Base-by-base conservation (phyloP, 352 stramenopile species). In the Thalassiosira mediterranea region DNA sequence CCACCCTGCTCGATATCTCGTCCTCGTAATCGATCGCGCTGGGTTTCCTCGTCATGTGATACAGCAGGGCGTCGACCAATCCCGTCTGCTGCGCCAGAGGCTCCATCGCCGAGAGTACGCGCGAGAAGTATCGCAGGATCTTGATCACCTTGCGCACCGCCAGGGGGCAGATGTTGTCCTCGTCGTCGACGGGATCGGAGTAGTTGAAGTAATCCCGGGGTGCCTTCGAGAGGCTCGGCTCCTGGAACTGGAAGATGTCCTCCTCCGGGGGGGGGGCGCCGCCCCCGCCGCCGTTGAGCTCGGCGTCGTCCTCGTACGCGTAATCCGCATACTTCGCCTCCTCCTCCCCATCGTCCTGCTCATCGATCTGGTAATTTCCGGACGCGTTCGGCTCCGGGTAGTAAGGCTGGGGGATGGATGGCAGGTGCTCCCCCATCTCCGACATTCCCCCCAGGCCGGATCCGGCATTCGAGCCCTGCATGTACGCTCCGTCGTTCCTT, bases 71-170 rank as follows among this genome's bases (percentile, higher is more conserved):
- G 47, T 82, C 70, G 15, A 78, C 60, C 15, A 82, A 60, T 37
- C 70, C 70, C 53, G 57, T 17, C 56, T 86, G 67, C 19, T 74
- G 62, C 10, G 75, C 78, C 19, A 86, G 17, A 15, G 61, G 58
- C 34, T 78, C 72, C 78, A 86, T 86, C 21, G 78, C 78, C 13
- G 78, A 86, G 8, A 86, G 31, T 21, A 86, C 73, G 49, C 78
- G 64, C 13, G 78, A 86, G 37, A 83, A 83, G 29, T 86, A 86
- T n/a, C 78, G 53, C 15, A 86, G 49, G 40, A 86, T 79, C 56
- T 83, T 82, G 7, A 86, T 47, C 7, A 79, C 42, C 26, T 76
- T 82, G 40, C 42, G 38, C 10, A 81, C 42, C 31, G 72, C 73
- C 53, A 79, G 61, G 23, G 63, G 57, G 51, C 63, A 80, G n/a